These are phyloP conservation scores for Monosporozyma unispora DNA, from an alignment of 805 yeast genomes.

Conservation along the genomic window DNA sequence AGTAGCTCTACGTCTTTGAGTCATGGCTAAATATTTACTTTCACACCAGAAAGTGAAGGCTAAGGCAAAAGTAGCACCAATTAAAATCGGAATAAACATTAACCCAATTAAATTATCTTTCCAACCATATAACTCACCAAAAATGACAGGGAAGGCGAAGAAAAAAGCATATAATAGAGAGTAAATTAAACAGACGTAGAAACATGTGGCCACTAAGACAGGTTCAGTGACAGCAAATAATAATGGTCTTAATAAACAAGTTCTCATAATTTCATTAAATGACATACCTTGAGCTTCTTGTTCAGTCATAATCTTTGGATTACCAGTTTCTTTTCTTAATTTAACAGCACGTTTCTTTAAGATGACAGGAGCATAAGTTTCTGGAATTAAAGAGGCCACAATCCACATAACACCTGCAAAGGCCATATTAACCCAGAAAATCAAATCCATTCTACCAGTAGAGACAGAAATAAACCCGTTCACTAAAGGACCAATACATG, in stretches of 20 bases:
- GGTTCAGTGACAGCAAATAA: slow-evolving; percentile 74
- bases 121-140: slow-evolving; percentile 65
- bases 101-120: slow-evolving; percentile 73
- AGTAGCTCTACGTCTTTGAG: slow-evolving; percentile 48
- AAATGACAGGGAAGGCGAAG: slow-evolving; percentile 90
- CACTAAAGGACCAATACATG: slow-evolving; percentile 80
- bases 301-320: slow-evolving; percentile 79
- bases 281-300: slow-evolving; percentile 78
- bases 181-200: slow-evolving; percentile 80
- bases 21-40: slow-evolving; percentile 43
- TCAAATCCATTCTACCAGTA: slow-evolving; percentile 56
- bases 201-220: slow-evolving; percentile 73
- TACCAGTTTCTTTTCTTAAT: slow-evolving; percentile 72
- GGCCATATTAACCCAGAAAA: slow-evolving; percentile 89
- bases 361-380: slow-evolving; percentile 81
- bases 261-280: slow-evolving; percentile 55
- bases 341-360: slow-evolving; percentile 55
- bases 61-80: slow-evolving; percentile 74
- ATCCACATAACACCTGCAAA: slow-evolving; percentile 83
- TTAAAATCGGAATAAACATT: slow-evolving; percentile 83
- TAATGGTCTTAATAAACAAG: slow-evolving; percentile 73
- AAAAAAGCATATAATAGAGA: slow-evolving; percentile 88
- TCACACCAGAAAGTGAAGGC: slow-evolving; percentile 70
- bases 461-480: slow-evolving; percentile 77
- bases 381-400: slow-evolving; percentile 60